A percentile compares a stretch with the other conserved stretches of the same genome.
phyloP scores from a whole-genome alignment of 257 asterid genomes.

The Salvia splendens region DNA sequence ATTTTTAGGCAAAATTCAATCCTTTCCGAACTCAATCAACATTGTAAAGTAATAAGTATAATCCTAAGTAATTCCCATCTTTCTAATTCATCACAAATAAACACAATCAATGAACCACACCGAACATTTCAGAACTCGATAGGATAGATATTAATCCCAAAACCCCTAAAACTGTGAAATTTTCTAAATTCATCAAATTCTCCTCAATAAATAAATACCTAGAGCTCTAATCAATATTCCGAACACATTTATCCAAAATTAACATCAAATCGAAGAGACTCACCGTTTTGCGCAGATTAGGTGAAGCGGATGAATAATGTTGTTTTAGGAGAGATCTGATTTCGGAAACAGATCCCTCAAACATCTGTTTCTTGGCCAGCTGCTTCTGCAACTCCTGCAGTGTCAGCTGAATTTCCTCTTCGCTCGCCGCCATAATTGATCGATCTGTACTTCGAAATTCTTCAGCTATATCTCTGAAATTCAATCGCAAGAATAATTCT shows the following conservation, averaged over 20 bases:
- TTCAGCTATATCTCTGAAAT: background rate
- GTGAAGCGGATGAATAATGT: slow-evolving; percentile 74
- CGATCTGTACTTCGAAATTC: background rate
- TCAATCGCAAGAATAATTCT: slow-evolving; percentile 6
- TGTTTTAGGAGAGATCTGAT: slow-evolving; percentile 71
- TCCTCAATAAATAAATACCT: background rate
- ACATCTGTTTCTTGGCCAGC: slow-evolving; percentile 70
- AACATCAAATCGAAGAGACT: background rate
- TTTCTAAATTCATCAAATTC: background rate
- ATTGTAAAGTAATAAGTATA: background rate
- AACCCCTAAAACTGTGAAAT: slow-evolving; percentile 1
- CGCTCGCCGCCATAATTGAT: slow-evolving; percentile 47
- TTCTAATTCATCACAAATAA: background rate
- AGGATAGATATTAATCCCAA: background rate
- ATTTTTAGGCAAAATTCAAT: background rate
- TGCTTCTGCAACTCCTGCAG: slow-evolving; percentile 77
- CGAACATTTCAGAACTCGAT: slow-evolving; percentile 3
- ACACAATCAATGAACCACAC: background rate
- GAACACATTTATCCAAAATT: slow-evolving; percentile 21
- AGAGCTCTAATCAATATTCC: background rate
- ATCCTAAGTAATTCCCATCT: background rate
- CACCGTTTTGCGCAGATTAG: slow-evolving; percentile 68
- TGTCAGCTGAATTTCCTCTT: slow-evolving; percentile 55
- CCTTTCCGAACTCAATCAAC: background rate
- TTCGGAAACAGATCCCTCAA: slow-evolving; percentile 73